These are phyloP conservation scores for Eragrostis curvula DNA, from an alignment of 176 grass and related monocot species.

Conservation along the genomic window DNA sequence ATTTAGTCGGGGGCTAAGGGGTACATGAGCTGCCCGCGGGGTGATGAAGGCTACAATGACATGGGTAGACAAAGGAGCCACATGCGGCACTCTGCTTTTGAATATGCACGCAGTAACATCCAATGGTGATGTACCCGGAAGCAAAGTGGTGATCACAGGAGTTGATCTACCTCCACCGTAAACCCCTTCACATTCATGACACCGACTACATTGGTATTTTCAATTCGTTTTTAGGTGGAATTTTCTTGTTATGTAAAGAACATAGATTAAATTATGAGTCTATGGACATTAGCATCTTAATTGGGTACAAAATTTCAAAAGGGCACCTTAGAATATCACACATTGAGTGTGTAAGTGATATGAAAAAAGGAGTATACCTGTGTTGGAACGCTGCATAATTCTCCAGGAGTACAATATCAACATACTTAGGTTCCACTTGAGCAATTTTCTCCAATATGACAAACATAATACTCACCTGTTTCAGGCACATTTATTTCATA, in stretches of 20 bases:
- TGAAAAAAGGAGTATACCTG: conserved; percentile 43
- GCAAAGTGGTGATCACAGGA: no score
- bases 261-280: background rate
- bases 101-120: no score
- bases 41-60: no score
- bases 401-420: conserved; percentile 88
- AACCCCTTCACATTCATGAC: background rate
- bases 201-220: background rate
- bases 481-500: conserved; percentile 26
- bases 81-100: no score
- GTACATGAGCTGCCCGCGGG: no score
- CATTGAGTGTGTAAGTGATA: background rate
- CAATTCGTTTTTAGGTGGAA: background rate
- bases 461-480: conserved; percentile 93
- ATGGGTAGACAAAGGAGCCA: no score
- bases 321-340: background rate
- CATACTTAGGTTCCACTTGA: conserved; percentile 90
- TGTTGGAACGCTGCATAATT: conserved; percentile 98
- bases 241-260: background rate
- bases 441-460: conserved; percentile 88
- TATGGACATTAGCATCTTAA: background rate
- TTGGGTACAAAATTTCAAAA: background rate
- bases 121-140: no score
- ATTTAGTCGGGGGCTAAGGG: no score
- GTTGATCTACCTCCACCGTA: background rate